A percentile compares a stretch with the other conserved stretches of the same genome.
These are phyloP conservation scores for Tritrichomonas foetus DNA, from an alignment of 208 protist genomes.

Conservation along the genomic window DNA sequence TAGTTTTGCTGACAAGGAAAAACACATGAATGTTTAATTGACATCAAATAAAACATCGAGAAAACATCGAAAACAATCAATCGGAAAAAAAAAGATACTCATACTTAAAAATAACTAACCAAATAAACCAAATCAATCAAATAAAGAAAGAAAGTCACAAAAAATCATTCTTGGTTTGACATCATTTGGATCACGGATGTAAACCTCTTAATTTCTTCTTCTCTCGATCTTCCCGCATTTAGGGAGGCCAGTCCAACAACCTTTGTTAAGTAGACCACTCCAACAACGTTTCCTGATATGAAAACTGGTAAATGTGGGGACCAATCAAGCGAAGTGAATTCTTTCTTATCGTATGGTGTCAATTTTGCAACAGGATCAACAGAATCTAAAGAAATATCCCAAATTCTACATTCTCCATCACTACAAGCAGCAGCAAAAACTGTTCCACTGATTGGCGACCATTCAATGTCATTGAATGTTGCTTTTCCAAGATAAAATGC, in stretches of 20 bases:
- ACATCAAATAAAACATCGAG: no score
- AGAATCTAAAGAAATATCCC: neutral
- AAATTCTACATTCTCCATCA: slow-evolving; percentile 28
- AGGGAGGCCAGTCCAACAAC: slow-evolving; percentile 1
- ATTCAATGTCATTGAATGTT: neutral
- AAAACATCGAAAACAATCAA: no score
- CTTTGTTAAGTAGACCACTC: neutral
- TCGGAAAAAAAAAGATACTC: no score
- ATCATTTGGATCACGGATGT: neutral
- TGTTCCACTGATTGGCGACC: neutral
- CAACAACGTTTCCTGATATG: neutral
- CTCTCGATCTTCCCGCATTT: neutral
- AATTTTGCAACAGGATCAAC: neutral
- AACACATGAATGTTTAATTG: no score
- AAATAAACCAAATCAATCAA: no score
- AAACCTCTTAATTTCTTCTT: neutral
- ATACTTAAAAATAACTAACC: no score
- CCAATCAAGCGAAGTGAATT: slow-evolving; percentile 9
- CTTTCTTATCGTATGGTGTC: neutral
- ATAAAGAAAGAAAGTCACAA: no score
- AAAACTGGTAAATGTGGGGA: slow-evolving; percentile 14
- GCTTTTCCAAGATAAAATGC: neutral
- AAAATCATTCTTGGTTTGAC: slow-evolving; percentile 36
- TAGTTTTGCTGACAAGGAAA: no score
- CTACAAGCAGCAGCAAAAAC: slow-evolving; percentile 30